A percentile compares a stretch with the other conserved stretches of the same genome.
Conservation (phyloP, 176 grass and related monocot genomes). For the Cenchrus purpureus region DNA sequence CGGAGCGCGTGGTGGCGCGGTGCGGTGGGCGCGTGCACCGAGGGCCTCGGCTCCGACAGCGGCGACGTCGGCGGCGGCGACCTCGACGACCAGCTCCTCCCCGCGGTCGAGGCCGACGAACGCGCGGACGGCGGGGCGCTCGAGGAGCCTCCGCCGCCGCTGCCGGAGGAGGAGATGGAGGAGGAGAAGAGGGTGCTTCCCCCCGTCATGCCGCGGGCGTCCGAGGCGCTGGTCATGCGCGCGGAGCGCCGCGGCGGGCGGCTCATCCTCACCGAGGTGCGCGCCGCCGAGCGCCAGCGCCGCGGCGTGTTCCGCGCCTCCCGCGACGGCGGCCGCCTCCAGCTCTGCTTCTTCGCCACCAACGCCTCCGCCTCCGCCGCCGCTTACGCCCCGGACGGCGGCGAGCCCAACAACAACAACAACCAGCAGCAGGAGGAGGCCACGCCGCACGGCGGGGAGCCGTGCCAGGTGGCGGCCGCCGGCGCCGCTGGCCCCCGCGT, state of each 20-base stretch:
- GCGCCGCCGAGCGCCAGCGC: conserved; percentile 27
- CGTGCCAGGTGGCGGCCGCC: conserved; percentile 28
- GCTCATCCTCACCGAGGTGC: conserved; percentile 66
- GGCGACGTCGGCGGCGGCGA: conserved; percentile 60
- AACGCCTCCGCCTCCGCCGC: neutral
- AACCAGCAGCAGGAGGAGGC: no score
- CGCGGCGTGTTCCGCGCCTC: conserved; percentile 55
- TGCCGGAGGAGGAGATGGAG: neutral
- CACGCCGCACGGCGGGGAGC: neutral
- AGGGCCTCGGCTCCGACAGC: conserved; percentile 76
- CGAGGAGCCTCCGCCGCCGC: neutral
- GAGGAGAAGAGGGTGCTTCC: neutral
- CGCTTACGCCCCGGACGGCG: neutral
- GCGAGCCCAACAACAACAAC: neutral
- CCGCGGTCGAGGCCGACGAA: conserved; percentile 41
- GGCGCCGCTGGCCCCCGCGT: neutral
- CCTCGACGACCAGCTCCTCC: conserved; percentile 20
- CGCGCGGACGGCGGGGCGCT: conserved; percentile 9
- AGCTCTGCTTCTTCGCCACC: conserved; percentile 41
- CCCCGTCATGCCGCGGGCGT: conserved; percentile 51
- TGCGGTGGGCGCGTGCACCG: conserved; percentile 63
- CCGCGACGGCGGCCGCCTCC: conserved; percentile 63
- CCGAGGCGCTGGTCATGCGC: conserved; percentile 51
- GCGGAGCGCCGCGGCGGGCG: conserved; percentile 69
- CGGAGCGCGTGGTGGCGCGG: neutral